Conservation (phyloP, 139 green algal species). For the Chlamydomonas eustigma region DNA sequence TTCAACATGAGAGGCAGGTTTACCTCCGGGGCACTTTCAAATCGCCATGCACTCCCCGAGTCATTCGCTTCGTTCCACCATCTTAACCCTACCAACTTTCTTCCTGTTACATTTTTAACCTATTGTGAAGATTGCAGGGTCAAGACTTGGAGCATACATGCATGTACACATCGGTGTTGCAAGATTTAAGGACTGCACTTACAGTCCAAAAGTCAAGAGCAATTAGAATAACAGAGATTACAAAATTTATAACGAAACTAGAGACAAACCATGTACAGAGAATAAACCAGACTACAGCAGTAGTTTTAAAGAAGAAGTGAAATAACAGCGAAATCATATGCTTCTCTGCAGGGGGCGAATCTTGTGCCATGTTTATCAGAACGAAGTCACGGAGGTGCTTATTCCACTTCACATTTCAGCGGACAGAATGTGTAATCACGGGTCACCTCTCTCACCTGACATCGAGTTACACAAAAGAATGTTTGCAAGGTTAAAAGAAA, state of each 20-base stretch:
- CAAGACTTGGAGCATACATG: background rate
- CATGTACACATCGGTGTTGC: background rate
- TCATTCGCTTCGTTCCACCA: constrained; percentile 98
- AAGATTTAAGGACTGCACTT: constrained; percentile 2
- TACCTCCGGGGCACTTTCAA: constrained; percentile 78
- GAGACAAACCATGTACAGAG: constrained; percentile 56
- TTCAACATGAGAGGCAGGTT: background rate
- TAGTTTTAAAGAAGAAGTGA: constrained; percentile 49
- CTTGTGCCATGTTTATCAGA: no score
- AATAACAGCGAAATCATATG: constrained; percentile 47
- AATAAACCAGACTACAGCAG: constrained; percentile 58
- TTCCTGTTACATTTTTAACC: constrained; percentile 92
- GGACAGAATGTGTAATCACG: no score
- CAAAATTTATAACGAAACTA: constrained; percentile 83
- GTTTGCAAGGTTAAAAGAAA: no score
- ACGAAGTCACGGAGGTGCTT: no score
- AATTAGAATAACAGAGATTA: constrained; percentile 73
- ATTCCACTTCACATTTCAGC: no score
- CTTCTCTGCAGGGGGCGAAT: background rate
- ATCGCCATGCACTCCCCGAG: constrained; percentile 87
- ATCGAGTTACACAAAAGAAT: no score
- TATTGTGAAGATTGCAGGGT: constrained; percentile 29
- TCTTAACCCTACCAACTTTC: constrained; percentile 87
- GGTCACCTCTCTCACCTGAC: no score
- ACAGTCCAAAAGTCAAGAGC: constrained; percentile 91